Evolutionary conservation across 148 eudicot species (phyloP).

Genomic region (Cornus controversa): DNA sequence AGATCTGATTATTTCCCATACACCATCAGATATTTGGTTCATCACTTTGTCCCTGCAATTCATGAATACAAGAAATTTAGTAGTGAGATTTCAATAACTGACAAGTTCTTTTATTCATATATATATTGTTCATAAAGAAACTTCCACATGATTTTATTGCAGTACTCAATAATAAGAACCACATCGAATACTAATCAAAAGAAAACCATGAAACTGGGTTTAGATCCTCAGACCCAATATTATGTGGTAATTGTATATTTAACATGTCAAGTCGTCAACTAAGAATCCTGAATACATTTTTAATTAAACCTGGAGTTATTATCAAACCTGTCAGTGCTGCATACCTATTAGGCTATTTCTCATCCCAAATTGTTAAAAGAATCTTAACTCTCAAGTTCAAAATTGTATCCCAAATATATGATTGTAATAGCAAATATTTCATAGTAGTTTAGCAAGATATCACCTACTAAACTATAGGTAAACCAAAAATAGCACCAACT

Average conservation of each 20-base stretch:
- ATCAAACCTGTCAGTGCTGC: not conserved
- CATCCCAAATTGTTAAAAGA: not conserved
- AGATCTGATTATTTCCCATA: conserved; percentile 78
- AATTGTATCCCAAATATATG: not conserved
- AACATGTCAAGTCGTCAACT: not conserved
- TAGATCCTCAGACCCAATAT: not conserved
- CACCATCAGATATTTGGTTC: conserved; percentile 65
- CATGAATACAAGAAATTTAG: conserved; percentile 13
- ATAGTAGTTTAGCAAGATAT: not conserved
- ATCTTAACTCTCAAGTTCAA: not conserved
- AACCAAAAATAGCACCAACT: not conserved
- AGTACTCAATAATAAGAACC: not conserved
- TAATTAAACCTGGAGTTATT: not conserved
- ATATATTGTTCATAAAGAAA: too few species aligned
- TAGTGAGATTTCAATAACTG: not conserved
- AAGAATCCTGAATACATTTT: not conserved
- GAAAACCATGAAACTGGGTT: not conserved
- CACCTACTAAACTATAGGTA: not conserved
- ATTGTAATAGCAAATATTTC: not conserved
- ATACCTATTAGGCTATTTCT: conserved; percentile 13
- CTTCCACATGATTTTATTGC: not conserved
- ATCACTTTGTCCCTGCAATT: conserved; percentile 56
- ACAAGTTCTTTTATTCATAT: too few species aligned
- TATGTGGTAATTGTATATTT: not conserved
- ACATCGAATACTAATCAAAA: not conserved